Evolutionary conservation across 2,329 filamentous ascomycete genomes (phyloP).

Genomic region (Aspergillus viridinutans): DNA sequence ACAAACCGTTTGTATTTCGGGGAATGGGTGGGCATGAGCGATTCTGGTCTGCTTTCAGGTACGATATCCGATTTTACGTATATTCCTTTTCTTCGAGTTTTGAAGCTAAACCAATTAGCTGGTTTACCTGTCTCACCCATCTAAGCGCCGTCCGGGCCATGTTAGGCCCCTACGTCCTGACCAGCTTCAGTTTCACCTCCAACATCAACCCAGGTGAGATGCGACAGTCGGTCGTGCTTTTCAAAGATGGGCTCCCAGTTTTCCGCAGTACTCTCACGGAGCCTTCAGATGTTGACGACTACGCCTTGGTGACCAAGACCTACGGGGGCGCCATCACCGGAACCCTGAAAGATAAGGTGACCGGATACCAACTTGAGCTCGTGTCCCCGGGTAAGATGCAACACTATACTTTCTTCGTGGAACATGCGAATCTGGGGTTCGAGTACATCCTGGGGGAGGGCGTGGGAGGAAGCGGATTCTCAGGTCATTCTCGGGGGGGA

Average conservation of each 20-base stretch:
- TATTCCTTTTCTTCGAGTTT: neutral
- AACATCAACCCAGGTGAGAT: neutral
- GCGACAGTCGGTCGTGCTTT: neutral
- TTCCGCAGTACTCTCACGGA: neutral
- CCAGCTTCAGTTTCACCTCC: neutral
- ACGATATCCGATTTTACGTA: neutral
- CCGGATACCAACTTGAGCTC: neutral
- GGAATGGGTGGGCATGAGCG: neutral
- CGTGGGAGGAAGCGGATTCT: neutral
- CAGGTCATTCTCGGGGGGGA: neutral
- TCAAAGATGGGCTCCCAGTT: neutral
- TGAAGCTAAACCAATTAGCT: neutral
- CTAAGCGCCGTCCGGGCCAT: neutral
- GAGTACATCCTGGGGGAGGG: neutral
- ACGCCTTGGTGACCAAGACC: neutral
- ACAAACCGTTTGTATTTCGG: neutral
- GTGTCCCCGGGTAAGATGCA: neutral
- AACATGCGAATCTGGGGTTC: neutral
- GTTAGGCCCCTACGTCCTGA: neutral
- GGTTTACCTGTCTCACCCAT: neutral
- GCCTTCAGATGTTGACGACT: neutral
- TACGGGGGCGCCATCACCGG: neutral
- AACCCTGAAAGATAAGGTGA: neutral
- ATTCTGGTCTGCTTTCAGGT: neutral
- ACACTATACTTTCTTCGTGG: neutral